Conservation (phyloP, 148 eudicot genomes). For the Linanthus parryae region DNA sequence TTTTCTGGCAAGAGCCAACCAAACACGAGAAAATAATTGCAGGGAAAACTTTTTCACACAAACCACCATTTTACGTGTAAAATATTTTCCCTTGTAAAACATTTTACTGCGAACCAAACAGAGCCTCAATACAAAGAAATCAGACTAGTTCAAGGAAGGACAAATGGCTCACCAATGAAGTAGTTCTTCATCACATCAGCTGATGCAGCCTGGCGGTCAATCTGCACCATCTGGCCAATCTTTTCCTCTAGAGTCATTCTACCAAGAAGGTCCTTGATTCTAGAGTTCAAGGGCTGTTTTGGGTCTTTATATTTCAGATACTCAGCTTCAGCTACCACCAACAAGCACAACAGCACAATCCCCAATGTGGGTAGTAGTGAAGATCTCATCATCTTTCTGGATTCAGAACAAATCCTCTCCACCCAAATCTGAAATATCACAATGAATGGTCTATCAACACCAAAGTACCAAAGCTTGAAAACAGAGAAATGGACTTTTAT, state of each 20-base stretch:
- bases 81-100: no score
- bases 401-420: not conserved
- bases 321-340: conserved; percentile 26
- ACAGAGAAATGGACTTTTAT: no score
- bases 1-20: no score
- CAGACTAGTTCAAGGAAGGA: no score
- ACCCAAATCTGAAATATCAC: not conserved
- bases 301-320: conserved; percentile 51
- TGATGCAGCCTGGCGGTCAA: conserved; percentile 58
- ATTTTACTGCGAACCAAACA: no score
- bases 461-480: no score
- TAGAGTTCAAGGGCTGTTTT: conserved; percentile 24
- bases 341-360: conserved; percentile 24
- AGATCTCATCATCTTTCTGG: conserved; percentile 16
- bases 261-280: conserved; percentile 49
- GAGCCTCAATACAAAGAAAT: no score
- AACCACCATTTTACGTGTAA: no score
- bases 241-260: conserved; percentile 75
- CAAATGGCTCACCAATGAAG: conserved; percentile 47
- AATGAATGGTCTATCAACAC: no score
- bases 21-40: no score
- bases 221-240: conserved; percentile 81
- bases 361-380: conserved; percentile 17
- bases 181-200: conserved; percentile 51
- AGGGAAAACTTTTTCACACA: no score